Base-by-base conservation (phyloP, 2,329 filamentous ascomycete species). In the Monilinia fructicola region DNA sequence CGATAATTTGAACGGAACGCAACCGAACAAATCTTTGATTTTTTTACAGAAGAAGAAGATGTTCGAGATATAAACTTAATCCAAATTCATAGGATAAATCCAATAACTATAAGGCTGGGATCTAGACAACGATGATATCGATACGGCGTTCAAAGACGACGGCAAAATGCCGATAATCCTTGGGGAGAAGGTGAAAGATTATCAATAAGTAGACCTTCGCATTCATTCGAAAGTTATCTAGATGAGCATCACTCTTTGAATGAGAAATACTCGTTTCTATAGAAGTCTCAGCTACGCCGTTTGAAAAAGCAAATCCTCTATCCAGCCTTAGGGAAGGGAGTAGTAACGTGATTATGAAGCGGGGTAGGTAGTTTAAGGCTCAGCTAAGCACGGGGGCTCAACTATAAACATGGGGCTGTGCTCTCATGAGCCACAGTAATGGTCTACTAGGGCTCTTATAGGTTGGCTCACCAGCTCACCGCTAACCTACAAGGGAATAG, bases 31-130 rank as follows among this genome's bases (percentile, higher is more conserved):
- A 26, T 26, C 2, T 26, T 52, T 52, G 11, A 52, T 52, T 26
- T 26, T 11, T 14, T 26, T 52, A 26, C 23, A 6, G 48, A 18
- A 5, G 14, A 23, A 6, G 48, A 18, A 5, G 14, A 23, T 26
- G 14, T 14, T 52, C 16, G 12, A 26, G 4, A 52, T 4, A 11
- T 26, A 26, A 16, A 52, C 48, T 7, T 18, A 5, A 38, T 23
- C 23, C 21, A 16, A 26, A 26, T 23, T 18, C 4, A 26, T 48
- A 18, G 42, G 2, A 7, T 5, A 21, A 35, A 9, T 54, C 3
- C 12, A 11, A 59, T 60, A 35, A 7, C 6, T 35, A 35, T 35
- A 11, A 60, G 56, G 56, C 56, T 50, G 56, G 38, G 56, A 16
- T 28, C 7, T 60, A 60, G 44, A 28, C 44, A 60, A n/a, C 21